Evolutionary conservation across 2,329 filamentous ascomycete species (phyloP).

Genomic region (Juglanconis oblonga): DNA sequence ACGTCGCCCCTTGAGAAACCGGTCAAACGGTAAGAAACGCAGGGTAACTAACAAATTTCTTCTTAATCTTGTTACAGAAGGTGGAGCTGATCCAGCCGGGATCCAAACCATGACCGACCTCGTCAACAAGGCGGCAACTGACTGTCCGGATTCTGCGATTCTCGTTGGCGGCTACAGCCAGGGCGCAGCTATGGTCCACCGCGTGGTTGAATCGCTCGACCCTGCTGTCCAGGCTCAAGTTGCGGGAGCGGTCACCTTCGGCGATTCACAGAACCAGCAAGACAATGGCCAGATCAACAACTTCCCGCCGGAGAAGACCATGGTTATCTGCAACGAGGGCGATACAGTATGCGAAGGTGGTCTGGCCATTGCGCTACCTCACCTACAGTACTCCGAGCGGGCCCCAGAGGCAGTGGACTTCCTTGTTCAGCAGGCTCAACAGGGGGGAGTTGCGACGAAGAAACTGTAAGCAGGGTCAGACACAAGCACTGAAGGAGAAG

Average conservation of each 20-base stretch:
- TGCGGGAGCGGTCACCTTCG: slow-evolving; percentile 29
- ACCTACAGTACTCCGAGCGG: slow-evolving; percentile 24
- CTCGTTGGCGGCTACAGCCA: slow-evolving; percentile 29
- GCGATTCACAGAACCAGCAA: slow-evolving; percentile 27
- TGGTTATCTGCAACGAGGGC: slow-evolving; percentile 25
- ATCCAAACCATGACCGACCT: slow-evolving; percentile 16
- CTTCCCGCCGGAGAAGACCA: slow-evolving; percentile 21
- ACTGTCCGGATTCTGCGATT: slow-evolving; percentile 32
- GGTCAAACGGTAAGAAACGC: no score
- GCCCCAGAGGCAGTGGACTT: slow-evolving; percentile 21
- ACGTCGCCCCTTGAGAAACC: no score
- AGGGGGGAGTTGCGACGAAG: no score
- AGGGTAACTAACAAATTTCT: no score
- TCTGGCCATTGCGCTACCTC: slow-evolving; percentile 23
- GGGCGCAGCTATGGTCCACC: slow-evolving; percentile 32
- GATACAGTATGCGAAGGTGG: slow-evolving; percentile 26
- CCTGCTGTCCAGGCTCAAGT: slow-evolving; percentile 19
- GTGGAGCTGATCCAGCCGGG: no score
- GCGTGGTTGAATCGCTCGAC: slow-evolving; percentile 26
- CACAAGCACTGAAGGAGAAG: no score
- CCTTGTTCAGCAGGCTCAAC: slow-evolving; percentile 6
- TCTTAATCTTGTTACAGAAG: no score
- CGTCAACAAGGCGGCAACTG: slow-evolving; percentile 26
- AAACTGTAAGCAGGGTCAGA: no score
- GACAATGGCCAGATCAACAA: slow-evolving; percentile 24